Conservation (phyloP, 768 basidiomycete genomes). For the Strobilomyces confusus region DNA sequence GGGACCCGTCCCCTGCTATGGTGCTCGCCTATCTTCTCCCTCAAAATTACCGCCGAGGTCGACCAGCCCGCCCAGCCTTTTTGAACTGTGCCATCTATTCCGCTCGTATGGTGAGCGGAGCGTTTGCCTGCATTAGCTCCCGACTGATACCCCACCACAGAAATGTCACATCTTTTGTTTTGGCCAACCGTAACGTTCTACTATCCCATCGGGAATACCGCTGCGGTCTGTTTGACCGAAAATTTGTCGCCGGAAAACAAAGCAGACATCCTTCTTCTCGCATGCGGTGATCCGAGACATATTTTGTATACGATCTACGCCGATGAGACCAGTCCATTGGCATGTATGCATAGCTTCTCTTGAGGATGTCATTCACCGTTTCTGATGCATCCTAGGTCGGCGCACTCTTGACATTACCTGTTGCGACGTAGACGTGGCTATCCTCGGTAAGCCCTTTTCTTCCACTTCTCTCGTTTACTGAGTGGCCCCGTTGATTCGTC, state of each 20-base stretch:
- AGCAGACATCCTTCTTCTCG: conserved; percentile 45
- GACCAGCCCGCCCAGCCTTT: neutral
- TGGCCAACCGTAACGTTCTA: conserved; percentile 35
- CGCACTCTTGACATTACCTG: conserved; percentile 27
- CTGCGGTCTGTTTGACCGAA: conserved; percentile 46
- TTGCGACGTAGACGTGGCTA: conserved; percentile 27
- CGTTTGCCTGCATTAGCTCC: neutral
- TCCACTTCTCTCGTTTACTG: neutral
- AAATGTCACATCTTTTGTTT: conserved; percentile 16
- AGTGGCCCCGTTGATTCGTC: neutral
- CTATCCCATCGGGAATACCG: conserved; percentile 58
- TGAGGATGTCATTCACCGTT: neutral
- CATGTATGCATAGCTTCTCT: conserved; percentile 2
- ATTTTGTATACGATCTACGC: conserved; percentile 45
- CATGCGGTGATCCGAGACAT: conserved; percentile 52
- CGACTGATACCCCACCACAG: neutral
- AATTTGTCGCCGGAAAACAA: conserved; percentile 41
- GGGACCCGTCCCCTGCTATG: neutral
- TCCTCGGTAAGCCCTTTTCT: conserved; percentile 18
- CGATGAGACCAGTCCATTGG: conserved; percentile 6
- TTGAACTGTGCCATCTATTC: neutral
- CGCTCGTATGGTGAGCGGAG: neutral
- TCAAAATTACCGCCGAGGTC: neutral
- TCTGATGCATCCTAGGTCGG: conserved; percentile 6
- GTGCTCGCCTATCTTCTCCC: neutral